A percentile compares a stretch with the other conserved stretches of the same genome.
Conservation (phyloP, 306 rosid species). For the Glycine soja region DNA sequence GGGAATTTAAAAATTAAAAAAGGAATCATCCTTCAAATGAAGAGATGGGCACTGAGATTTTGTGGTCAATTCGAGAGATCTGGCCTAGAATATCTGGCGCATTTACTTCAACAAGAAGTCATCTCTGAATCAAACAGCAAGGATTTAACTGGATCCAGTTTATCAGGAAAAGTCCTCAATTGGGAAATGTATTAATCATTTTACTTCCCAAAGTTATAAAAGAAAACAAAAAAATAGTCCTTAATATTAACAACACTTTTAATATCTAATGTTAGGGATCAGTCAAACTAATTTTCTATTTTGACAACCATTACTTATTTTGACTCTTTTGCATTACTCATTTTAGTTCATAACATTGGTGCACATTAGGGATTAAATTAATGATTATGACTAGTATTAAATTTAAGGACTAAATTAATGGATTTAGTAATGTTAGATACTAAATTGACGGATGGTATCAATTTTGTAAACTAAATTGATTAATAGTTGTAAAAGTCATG, state of each 20-base stretch:
- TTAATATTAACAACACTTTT: background rate
- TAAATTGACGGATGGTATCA: too few relatives aligned
- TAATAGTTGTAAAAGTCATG: background rate
- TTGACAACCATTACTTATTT: background rate
- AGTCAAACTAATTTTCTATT: background rate
- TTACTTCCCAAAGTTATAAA: background rate
- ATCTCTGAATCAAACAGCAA: constrained; percentile 13
- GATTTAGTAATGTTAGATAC: too few relatives aligned
- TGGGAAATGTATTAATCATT: background rate
- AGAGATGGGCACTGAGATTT: background rate
- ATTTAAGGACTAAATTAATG: background rate
- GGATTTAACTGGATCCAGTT: constrained; percentile 14
- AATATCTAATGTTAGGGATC: background rate
- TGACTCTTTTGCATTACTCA: too few relatives aligned
- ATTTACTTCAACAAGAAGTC: background rate
- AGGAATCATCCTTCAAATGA: background rate
- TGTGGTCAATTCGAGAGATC: background rate
- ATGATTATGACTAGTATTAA: too few relatives aligned
- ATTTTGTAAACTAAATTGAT: background rate
- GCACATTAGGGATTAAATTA: too few relatives aligned
- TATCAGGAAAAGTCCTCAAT: constrained; percentile 3
- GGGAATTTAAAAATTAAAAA: background rate
- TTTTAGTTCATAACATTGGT: too few relatives aligned
- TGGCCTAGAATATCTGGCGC: background rate
- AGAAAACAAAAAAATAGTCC: background rate